These are phyloP conservation scores for Candida ovalis DNA, from an alignment of 805 yeast species.

Conservation along the genomic window DNA sequence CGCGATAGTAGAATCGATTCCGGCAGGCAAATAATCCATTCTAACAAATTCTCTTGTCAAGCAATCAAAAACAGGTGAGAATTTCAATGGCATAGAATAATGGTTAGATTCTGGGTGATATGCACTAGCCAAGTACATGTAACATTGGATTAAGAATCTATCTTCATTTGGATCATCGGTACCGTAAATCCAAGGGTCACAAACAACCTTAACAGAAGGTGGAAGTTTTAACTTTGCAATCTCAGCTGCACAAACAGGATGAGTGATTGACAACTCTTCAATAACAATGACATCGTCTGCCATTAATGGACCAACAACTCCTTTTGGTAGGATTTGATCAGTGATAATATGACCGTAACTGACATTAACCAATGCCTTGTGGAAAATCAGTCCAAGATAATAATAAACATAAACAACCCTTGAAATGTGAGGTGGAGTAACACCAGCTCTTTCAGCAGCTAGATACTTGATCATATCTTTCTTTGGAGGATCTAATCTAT, in stretches of 20 bases:
- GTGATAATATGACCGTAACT: slow-evolving; percentile 61
- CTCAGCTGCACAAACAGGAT: slow-evolving; percentile 63
- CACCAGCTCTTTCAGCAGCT: slow-evolving; percentile 59
- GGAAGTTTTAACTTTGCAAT: slow-evolving; percentile 66
- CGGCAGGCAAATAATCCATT: slow-evolving; percentile 72
- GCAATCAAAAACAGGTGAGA: slow-evolving; percentile 70
- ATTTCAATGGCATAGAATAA: slow-evolving; percentile 69
- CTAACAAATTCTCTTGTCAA: slow-evolving; percentile 57
- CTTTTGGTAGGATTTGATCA: slow-evolving; percentile 51
- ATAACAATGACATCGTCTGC: slow-evolving; percentile 57
- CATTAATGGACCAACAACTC: slow-evolving; percentile 67
- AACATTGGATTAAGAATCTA: slow-evolving; percentile 64
- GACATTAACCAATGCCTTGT: slow-evolving; percentile 70
- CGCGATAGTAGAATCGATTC: slow-evolving; percentile 52
- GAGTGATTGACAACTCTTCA: slow-evolving; percentile 47
- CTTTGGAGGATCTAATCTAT: slow-evolving; percentile 78
- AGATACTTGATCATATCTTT: slow-evolving; percentile 61
- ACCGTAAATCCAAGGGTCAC: slow-evolving; percentile 88
- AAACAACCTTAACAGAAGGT: slow-evolving; percentile 45
- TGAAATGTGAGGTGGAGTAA: slow-evolving; percentile 52
- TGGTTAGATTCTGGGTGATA: slow-evolving; percentile 70
- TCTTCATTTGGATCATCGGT: slow-evolving; percentile 54
- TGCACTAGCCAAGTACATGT: slow-evolving; percentile 67
- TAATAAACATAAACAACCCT: slow-evolving; percentile 68
- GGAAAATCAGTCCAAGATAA: slow-evolving; percentile 49